Evolutionary conservation across 352 stramenopile species (phyloP).

Genomic region (Globisporangium recalcitrans): DNA sequence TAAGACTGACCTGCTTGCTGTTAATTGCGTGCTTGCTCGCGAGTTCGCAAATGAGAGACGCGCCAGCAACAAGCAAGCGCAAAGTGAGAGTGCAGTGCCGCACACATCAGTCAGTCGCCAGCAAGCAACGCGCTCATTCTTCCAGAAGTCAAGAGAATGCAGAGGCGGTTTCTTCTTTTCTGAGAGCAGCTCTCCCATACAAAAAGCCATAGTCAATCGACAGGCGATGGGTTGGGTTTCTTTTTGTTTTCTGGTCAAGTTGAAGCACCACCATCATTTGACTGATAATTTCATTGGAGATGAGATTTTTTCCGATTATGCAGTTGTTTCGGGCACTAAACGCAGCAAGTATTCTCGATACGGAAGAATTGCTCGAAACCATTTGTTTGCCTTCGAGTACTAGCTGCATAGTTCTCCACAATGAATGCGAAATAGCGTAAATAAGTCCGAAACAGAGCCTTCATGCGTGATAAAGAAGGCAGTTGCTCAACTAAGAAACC

Average conservation of each 20-base stretch:
- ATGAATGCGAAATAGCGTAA: too few species aligned
- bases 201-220: neutral
- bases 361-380: too few species aligned
- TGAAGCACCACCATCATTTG: too few species aligned
- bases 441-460: too few species aligned
- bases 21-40: neutral
- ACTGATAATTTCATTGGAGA: too few species aligned
- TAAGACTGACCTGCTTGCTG: neutral
- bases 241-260: neutral
- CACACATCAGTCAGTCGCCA: neutral
- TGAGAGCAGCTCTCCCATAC: neutral
- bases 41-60: conserved; percentile 1
- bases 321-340: too few species aligned
- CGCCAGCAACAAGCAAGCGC: neutral
- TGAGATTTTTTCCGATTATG: too few species aligned
- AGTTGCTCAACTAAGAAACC: too few species aligned
- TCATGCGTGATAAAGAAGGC: neutral
- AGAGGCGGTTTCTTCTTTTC: neutral
- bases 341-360: too few species aligned
- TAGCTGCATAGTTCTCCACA: too few species aligned
- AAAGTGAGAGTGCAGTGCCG: neutral
- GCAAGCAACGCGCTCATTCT: neutral
- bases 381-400: too few species aligned
- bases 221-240: neutral
- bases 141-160: conserved; percentile 2